Evolutionary conservation across 345 rosid species (phyloP), one percentile per base, ranked within the genome.

Genomic region (Acer campestre): DNA sequence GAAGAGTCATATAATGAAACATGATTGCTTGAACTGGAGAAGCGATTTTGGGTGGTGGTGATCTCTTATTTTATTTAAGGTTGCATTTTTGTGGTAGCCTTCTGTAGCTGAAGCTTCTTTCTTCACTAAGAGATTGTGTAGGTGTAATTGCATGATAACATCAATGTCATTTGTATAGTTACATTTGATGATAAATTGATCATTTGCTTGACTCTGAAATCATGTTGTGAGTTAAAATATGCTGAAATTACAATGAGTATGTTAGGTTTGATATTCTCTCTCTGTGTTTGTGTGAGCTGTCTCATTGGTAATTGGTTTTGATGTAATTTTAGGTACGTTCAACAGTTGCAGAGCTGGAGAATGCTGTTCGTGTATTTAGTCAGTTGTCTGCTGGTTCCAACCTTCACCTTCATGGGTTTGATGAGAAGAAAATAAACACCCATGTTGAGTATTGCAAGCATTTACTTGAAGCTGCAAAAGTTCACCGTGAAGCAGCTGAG

Each of bases 381-480:
- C 97, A 88, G 75, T 73, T 96, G 81, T 91, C 95, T 79, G 98
- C 97, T 79, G 93, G 97, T 74, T 92, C 99, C 75, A 93, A 89
- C 86, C 97, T 90, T 70, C 93, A 94, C 68, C 88, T 91, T 80
- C 98, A 94, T 85, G 98, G 97, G 77, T 94, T 96, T 86, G 99
- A 94, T 83, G 87, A 90, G 85, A 96, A 96, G 89, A 96, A 96
- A 86, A 96, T 96, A 80, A 92, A 91, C 76, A 96, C 99, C 55
- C 99, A 94, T 81, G 98, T 92, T 65, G 98, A 90, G 78, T 96
- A 96, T 85, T 96, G 98, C 87, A 91, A 92, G 62, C 99, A 96
- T 87, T 88, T 96, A 67, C 91, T 96, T 49, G 94, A 88, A 40
- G 97, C 94, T 65, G 98, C 97, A 70, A 96, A 88, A 86, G 93